Percentiles rank a stretch among this genome's conserved stretches.
These are phyloP conservation scores for Hypoxylon lienhwacheense DNA, from an alignment of 495 filamentous ascomycete genomes.

Conservation along the genomic window DNA sequence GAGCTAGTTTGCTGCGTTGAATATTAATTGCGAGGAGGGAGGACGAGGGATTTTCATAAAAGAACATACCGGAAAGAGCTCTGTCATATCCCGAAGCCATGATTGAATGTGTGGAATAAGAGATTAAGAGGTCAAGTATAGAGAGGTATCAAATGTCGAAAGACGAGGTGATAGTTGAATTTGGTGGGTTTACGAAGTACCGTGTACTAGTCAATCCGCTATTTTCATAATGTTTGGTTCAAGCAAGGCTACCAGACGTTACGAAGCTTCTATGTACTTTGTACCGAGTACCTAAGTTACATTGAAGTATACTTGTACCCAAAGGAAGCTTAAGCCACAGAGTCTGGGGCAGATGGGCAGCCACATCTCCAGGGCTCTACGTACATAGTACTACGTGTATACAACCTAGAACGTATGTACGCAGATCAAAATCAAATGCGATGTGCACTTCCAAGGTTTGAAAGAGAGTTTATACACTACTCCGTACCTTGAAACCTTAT, in stretches of 20 bases:
- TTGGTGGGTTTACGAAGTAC: slow-evolving; percentile 15
- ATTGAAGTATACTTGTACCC: not conserved
- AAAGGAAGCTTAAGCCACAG: slow-evolving; percentile 23
- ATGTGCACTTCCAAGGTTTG: too few relatives aligned
- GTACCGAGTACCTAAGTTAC: too few relatives aligned
- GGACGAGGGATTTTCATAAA: slow-evolving; percentile 9
- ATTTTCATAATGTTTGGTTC: too few relatives aligned
- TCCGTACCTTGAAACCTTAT: too few relatives aligned
- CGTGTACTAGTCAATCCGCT: too few relatives aligned
- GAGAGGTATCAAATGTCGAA: slow-evolving; percentile 11
- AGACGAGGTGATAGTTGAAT: slow-evolving; percentile 12
- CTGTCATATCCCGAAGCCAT: slow-evolving; percentile 92
- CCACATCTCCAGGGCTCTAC: too few relatives aligned
- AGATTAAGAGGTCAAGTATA: slow-evolving; percentile 10
- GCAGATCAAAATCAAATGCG: too few relatives aligned
- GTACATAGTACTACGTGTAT: too few relatives aligned
- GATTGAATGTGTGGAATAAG: slow-evolving; percentile 17
- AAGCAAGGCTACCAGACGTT: slow-evolving; percentile 42
- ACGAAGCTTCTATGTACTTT: slow-evolving; percentile 34
- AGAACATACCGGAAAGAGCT: slow-evolving; percentile 84
- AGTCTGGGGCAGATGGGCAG: too few relatives aligned
- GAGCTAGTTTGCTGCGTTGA: slow-evolving; percentile 7
- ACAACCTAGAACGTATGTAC: not conserved
- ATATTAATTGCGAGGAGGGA: not conserved
- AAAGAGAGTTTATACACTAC: too few relatives aligned